A percentile compares a stretch with the other conserved stretches of the same genome.
Conservation (phyloP, 2,329 filamentous ascomycete species). For the Arthrobotrys pseudoclavata region DNA sequence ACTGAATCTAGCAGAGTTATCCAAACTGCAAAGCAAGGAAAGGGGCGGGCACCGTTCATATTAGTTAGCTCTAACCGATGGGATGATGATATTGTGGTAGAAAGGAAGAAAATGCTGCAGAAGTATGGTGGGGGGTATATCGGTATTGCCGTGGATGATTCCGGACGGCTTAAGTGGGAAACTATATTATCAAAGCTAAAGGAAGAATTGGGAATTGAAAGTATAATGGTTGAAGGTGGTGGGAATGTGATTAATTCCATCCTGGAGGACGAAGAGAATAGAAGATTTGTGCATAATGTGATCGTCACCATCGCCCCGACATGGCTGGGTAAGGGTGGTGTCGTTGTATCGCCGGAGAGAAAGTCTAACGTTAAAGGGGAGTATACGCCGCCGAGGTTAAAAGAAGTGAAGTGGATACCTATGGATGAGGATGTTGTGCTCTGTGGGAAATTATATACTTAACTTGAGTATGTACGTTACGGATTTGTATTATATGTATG, state of each 20-base stretch:
- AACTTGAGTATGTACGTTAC: conserved; percentile 2
- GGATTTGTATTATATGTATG: conserved; percentile 35
- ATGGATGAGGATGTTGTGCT: conserved; percentile 87
- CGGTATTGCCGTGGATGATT: conserved; percentile 63
- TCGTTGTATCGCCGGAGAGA: conserved; percentile 80
- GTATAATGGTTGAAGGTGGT: conserved; percentile 94
- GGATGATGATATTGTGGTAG: not conserved
- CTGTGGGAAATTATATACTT: conserved; percentile 73
- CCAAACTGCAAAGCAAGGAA: conserved; percentile 74
- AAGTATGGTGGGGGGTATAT: conserved; percentile 72
- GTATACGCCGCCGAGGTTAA: conserved; percentile 73
- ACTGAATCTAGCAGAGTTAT: conserved; percentile 75
- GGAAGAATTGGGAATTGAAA: conserved; percentile 69
- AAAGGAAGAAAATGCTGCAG: conserved; percentile 66
- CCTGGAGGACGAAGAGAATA: conserved; percentile 73
- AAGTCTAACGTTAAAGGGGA: conserved; percentile 69
- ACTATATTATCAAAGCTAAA: conserved; percentile 64
- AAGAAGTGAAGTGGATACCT: conserved; percentile 79
- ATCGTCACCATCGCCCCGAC: conserved; percentile 91
- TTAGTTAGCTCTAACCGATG: conserved; percentile 65
- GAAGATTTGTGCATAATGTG: conserved; percentile 78
- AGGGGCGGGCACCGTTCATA: conserved; percentile 81
- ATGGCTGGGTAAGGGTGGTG: conserved; percentile 87
- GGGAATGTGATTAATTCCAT: conserved; percentile 84
- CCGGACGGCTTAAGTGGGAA: conserved; percentile 21